Base-by-base conservation (phyloP, 2,329 filamentous ascomycete genomes). In the Colletotrichum orbiculare region DNA sequence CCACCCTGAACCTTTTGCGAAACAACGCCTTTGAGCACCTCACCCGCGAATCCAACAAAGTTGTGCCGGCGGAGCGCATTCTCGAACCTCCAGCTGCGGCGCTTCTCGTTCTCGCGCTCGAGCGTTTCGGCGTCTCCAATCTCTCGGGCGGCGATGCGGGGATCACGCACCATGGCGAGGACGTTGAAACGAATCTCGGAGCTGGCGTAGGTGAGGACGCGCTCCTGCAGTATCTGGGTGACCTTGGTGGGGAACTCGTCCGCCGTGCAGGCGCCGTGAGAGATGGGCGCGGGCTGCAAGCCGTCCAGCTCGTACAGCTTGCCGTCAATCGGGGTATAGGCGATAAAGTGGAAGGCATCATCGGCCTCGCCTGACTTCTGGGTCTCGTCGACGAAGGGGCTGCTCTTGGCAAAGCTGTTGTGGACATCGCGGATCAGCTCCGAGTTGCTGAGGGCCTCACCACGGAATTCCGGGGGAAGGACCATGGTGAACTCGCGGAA, bases 311-410 rank as follows among this genome's bases (percentile, higher is more conserved):
- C 96, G 83, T 97, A 99, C 59, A 99, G 85, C 5, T 82, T 88
- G 69, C 90, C 91, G 74, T 91, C 87, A 70, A 97, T 85, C 58
- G 90, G 87, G 8, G 93, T 94, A 80, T 99, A 99, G 38, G 94
- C 96, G 73, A 99, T 94, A 78, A 99, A 99, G 81, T 99, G 96
- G 81, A 96, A 99, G 35, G 95, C 92, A 74, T 98, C 96, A 73
- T 97, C 94, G 60, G 92, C 85, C 67, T 88, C 87, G 12, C 87
- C 86, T 10, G 88, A 82, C 10, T 90, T 87, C 70, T 91, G 87
- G 67, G 93, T 96, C 85, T 99, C 96, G 77, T 97, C 94, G 58
- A 92, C 89, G 75, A 99, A 99, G 3, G 96, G 96, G 64, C 91
- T 96, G 66, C 91, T 91, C 67, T 91, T 86, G 47, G 94, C 93